phyloP scores from a whole-genome alignment of 768 basidiomycete species.

The Strobilomyces echinocephalus region DNA sequence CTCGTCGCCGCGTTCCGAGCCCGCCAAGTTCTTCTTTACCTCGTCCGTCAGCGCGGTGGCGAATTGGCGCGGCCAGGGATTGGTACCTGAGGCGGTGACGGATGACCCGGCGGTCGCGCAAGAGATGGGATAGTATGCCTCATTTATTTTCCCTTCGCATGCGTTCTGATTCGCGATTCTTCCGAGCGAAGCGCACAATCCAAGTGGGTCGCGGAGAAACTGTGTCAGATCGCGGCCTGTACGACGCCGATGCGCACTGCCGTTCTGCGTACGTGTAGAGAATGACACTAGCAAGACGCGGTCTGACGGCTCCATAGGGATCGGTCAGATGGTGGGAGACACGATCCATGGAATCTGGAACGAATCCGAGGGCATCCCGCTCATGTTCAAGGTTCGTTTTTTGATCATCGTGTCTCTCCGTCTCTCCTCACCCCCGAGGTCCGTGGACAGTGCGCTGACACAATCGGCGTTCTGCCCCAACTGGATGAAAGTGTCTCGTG shows the following conservation, averaged over 20 bases:
- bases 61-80: constrained; percentile 16
- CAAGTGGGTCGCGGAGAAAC: constrained; percentile 54
- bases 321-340: constrained; percentile 57
- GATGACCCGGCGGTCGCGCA: constrained; percentile 26
- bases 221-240: constrained; percentile 40
- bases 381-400: constrained; percentile 27
- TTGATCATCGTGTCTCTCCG: neutral
- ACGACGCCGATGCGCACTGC: constrained; percentile 19
- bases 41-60: constrained; percentile 41
- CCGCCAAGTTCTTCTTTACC: constrained; percentile 46
- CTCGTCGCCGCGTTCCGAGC: constrained; percentile 28
- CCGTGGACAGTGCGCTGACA: constrained; percentile 34
- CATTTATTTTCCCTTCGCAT: neutral
- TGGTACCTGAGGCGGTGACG: constrained; percentile 22
- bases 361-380: constrained; percentile 40
- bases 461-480: constrained; percentile 33
- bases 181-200: constrained; percentile 20
- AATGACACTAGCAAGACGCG: neutral
- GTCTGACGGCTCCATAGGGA: constrained; percentile 29
- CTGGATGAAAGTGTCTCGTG: constrained; percentile 36
- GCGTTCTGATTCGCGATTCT: neutral
- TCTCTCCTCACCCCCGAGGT: neutral
- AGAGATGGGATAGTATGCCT: constrained; percentile 32
- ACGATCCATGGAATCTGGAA: constrained; percentile 48
- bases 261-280: constrained; percentile 17